Conservation (phyloP, 495 filamentous ascomycete genomes). For the Neurospora africana region DNA sequence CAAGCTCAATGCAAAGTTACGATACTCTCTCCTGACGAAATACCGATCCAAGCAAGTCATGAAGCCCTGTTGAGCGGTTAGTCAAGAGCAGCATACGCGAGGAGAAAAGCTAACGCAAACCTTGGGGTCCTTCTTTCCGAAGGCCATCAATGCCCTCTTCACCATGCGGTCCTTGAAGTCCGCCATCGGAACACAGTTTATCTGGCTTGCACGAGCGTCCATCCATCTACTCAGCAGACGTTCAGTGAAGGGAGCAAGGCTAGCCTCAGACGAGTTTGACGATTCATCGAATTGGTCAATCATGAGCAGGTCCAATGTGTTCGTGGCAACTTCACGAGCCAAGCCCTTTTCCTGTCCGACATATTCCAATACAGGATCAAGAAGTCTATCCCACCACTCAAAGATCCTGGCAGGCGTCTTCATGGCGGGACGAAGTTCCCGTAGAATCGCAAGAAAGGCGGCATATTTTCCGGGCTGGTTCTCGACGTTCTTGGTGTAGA, state of each 20-base stretch:
- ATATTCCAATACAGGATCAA: constrained; percentile 46
- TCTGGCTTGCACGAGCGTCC: constrained; percentile 33
- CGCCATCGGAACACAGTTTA: constrained; percentile 29
- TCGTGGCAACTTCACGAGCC: constrained; percentile 44
- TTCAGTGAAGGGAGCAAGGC: constrained; percentile 37
- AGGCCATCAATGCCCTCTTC: constrained; percentile 43
- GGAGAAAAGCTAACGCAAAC: constrained; percentile 22
- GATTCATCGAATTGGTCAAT: constrained; percentile 48
- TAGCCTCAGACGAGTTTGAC: constrained; percentile 22
- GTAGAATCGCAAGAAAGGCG: constrained; percentile 50
- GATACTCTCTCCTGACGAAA: constrained; percentile 46
- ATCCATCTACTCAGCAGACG: constrained; percentile 52
- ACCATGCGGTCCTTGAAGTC: constrained; percentile 46
- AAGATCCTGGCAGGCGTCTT: constrained; percentile 39
- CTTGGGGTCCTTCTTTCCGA: constrained; percentile 58
- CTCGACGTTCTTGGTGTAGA: constrained; percentile 48
- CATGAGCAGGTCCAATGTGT: constrained; percentile 44
- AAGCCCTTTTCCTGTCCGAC: constrained; percentile 48
- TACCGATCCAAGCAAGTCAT: constrained; percentile 48
- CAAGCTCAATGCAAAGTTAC: constrained; percentile 47
- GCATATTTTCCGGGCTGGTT: constrained; percentile 43
- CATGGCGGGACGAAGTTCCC: constrained; percentile 48
- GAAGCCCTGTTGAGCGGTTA: constrained; percentile 37
- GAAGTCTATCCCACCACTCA: constrained; percentile 58
- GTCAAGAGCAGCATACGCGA: neutral